Evolutionary conservation across 257 asterid genomes (phyloP).

Genomic region (Capsicum baccatum): DNA sequence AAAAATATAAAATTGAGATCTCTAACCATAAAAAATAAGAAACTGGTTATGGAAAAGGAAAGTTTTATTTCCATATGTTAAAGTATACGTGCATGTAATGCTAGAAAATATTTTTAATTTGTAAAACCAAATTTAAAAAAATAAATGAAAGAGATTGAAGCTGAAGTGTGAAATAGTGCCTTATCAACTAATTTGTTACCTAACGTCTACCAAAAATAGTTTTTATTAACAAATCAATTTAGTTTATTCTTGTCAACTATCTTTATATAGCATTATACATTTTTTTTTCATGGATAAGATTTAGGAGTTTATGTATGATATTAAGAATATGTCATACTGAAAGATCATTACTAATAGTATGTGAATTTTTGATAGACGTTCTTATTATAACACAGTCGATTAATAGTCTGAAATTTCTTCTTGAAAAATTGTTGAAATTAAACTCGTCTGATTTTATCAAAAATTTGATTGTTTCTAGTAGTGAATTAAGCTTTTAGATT

Average conservation of each 20-base stretch:
- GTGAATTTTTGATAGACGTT: not conserved
- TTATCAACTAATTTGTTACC: slow-evolving; percentile 30
- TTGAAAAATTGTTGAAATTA: not conserved
- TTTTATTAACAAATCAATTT: not conserved
- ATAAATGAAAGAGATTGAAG: slow-evolving; percentile 5
- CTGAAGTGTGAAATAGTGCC: slow-evolving; percentile 19
- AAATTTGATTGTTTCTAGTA: not conserved
- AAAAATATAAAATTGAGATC: not conserved
- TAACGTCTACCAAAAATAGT: not conserved
- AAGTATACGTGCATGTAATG: not conserved
- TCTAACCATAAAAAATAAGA: not conserved
- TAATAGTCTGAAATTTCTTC: not conserved
- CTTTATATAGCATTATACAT: not conserved
- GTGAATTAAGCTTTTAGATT: not conserved
- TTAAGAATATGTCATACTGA: not conserved
- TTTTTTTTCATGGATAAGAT: not conserved
- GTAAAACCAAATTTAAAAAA: not conserved
- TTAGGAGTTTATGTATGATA: not conserved
- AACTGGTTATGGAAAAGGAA: slow-evolving; percentile 4
- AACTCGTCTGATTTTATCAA: no score
- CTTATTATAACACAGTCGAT: not conserved
- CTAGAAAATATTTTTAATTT: not conserved
- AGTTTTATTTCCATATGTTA: not conserved
- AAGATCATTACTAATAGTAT: not conserved
- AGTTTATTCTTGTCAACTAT: not conserved